phyloP scores from a whole-genome alignment of 345 rosid genomes.

The Atalantia buxifolia region DNA sequence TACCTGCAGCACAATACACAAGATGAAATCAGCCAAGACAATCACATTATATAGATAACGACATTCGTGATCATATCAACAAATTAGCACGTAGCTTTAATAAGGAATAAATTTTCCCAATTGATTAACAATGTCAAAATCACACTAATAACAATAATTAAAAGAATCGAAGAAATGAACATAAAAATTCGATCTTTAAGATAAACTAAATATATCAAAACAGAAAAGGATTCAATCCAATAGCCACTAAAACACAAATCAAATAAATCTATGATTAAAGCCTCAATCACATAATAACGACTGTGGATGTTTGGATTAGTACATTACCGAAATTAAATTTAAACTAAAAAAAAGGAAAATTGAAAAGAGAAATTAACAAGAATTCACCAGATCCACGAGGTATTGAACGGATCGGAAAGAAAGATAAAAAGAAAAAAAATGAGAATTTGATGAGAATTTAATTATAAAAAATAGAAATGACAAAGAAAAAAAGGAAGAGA shows the following conservation, averaged over 20 bases:
- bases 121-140: background rate
- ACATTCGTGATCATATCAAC: background rate
- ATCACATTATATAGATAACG: background rate
- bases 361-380: background rate
- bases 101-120: background rate
- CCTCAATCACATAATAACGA: background rate
- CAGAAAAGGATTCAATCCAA: background rate
- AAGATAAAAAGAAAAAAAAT: background rate
- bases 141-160: background rate
- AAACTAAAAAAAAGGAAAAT: background rate
- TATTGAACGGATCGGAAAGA: background rate
- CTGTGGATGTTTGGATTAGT: background rate
- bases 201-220: background rate
- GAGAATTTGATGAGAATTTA: background rate
- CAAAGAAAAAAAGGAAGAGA: background rate
- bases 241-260: background rate
- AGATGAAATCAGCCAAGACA: background rate
- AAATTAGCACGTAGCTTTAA: background rate
- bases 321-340: background rate
- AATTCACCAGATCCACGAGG: background rate
- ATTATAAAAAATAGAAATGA: background rate
- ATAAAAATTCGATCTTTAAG: background rate
- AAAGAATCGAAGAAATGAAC: background rate
- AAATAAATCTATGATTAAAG: background rate
- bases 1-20: constrained; percentile 18